These are phyloP conservation scores for Aspergillus japonicus DNA, from an alignment of 2,329 filamentous ascomycete genomes.

Conservation along the genomic window DNA sequence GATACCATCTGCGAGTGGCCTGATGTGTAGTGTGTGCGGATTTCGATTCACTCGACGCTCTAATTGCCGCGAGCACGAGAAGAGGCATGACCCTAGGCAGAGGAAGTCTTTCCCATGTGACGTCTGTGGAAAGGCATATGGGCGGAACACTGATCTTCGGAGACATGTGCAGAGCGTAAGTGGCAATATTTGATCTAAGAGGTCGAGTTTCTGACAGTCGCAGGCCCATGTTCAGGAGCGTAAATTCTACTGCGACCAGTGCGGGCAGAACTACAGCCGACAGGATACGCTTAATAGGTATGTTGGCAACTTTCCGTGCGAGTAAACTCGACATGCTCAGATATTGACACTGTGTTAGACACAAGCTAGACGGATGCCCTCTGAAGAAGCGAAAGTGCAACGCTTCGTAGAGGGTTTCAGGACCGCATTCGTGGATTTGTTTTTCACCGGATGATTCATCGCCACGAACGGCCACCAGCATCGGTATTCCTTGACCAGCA, in stretches of 20 bases:
- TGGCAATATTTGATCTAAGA: slow-evolving; percentile 4
- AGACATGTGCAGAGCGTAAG: slow-evolving; percentile 56
- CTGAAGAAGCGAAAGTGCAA: slow-evolving; percentile 8
- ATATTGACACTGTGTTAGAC: slow-evolving; percentile 13
- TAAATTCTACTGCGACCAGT: slow-evolving; percentile 69
- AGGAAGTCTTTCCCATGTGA: slow-evolving; percentile 70
- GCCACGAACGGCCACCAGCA: too few relatives aligned
- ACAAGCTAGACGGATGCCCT: slow-evolving; percentile 19
- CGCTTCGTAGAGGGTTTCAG: not conserved
- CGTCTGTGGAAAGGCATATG: slow-evolving; percentile 72
- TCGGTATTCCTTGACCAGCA: too few relatives aligned
- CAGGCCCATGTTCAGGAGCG: slow-evolving; percentile 72
- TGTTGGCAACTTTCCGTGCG: slow-evolving; percentile 22
- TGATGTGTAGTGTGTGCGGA: slow-evolving; percentile 72
- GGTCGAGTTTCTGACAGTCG: slow-evolving; percentile 47
- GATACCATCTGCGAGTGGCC: slow-evolving; percentile 56
- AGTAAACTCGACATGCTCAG: not conserved
- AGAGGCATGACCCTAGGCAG: slow-evolving; percentile 74
- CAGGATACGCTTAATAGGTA: slow-evolving; percentile 82
- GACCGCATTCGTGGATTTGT: too few relatives aligned
- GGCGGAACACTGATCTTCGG: slow-evolving; percentile 74
- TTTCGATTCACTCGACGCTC: slow-evolving; percentile 80
- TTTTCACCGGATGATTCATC: too few relatives aligned
- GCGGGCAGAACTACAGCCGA: slow-evolving; percentile 69
- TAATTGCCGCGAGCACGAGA: slow-evolving; percentile 83